These are phyloP conservation scores for Glaciozyma martinii DNA, from an alignment of 768 basidiomycete genomes.

Conservation along the genomic window DNA sequence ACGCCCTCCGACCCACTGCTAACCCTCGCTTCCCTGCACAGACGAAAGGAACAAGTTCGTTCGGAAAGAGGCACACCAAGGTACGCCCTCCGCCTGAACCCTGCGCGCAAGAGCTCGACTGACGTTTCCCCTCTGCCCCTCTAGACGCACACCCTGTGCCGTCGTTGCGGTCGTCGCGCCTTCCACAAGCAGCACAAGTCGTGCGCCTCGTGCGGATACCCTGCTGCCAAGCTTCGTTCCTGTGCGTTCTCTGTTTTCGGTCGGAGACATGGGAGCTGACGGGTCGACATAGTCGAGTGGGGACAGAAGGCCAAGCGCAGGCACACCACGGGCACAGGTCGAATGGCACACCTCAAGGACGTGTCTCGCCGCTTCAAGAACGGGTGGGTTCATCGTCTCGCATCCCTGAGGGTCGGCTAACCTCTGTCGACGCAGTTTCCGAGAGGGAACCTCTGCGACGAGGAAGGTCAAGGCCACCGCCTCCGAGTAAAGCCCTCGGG, in stretches of 20 bases:
- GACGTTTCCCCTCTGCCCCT: neutral
- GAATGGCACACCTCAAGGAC: constrained; percentile 85
- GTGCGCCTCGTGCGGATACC: constrained; percentile 94
- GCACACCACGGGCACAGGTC: constrained; percentile 97
- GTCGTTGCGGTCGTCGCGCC: constrained; percentile 87
- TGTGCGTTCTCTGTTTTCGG: constrained; percentile 39
- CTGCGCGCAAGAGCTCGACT: neutral
- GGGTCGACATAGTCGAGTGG: constrained; percentile 62
- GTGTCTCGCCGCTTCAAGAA: constrained; percentile 98
- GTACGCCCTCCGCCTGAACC: neutral
- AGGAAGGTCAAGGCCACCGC: constrained; percentile 55
- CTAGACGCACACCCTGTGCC: constrained; percentile 94
- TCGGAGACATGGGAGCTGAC: neutral
- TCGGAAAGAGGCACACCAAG: constrained; percentile 87
- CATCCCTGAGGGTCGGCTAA: neutral
- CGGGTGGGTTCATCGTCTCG: constrained; percentile 48
- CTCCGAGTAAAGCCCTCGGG: neutral
- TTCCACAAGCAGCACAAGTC: constrained; percentile 99
- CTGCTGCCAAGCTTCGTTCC: constrained; percentile 85
- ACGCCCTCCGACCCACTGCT: neutral
- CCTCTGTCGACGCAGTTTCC: constrained; percentile 36
- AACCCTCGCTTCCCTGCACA: neutral
- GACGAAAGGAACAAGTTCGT: constrained; percentile 2
- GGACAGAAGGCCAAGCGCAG: constrained; percentile 98
- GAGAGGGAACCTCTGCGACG: constrained; percentile 85